Conservation (phyloP, 2,329 filamentous ascomycete species). For the Cucurbitaria berberidis region DNA sequence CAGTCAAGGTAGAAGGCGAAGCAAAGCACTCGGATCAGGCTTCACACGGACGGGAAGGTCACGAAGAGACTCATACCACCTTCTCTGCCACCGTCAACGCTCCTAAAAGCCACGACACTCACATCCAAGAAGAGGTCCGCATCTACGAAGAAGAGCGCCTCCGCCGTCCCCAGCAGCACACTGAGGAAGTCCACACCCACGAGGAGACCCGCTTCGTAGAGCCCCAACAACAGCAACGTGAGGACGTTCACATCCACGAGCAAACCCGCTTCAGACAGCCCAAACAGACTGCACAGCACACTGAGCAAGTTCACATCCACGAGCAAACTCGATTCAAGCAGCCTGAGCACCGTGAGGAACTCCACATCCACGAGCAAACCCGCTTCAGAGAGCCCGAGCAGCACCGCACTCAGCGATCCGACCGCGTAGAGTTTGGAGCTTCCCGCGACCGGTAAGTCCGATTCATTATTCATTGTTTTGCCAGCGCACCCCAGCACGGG, state of each 20-base stretch:
- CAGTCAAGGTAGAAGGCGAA: slow-evolving; percentile 87
- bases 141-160: slow-evolving; percentile 78
- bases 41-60: slow-evolving; percentile 96
- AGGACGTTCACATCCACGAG: slow-evolving; percentile 46
- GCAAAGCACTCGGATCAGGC: slow-evolving; percentile 74
- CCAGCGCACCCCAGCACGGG: slow-evolving; percentile 37
- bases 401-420: slow-evolving; percentile 19
- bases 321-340: slow-evolving; percentile 40
- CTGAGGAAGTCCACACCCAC: slow-evolving; percentile 45
- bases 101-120: slow-evolving; percentile 58
- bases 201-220: slow-evolving; percentile 40
- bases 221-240: slow-evolving; percentile 25
- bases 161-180: slow-evolving; percentile 68
- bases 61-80: slow-evolving; percentile 73
- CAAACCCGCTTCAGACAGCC: slow-evolving; percentile 37
- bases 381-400: slow-evolving; percentile 34
- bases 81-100: slow-evolving; percentile 56
- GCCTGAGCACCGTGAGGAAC: slow-evolving; percentile 39
- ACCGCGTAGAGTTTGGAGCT: slow-evolving; percentile 35
- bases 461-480: slow-evolving; percentile 32
- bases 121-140: slow-evolving; percentile 85
- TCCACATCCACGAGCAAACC: slow-evolving; percentile 44
- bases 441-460: slow-evolving; percentile 41
- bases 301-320: too few species aligned
- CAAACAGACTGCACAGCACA: slow-evolving; percentile 15